Evolutionary conservation across 2,329 filamentous ascomycete species (phyloP).

Genomic region (Remersonia thermophila): DNA sequence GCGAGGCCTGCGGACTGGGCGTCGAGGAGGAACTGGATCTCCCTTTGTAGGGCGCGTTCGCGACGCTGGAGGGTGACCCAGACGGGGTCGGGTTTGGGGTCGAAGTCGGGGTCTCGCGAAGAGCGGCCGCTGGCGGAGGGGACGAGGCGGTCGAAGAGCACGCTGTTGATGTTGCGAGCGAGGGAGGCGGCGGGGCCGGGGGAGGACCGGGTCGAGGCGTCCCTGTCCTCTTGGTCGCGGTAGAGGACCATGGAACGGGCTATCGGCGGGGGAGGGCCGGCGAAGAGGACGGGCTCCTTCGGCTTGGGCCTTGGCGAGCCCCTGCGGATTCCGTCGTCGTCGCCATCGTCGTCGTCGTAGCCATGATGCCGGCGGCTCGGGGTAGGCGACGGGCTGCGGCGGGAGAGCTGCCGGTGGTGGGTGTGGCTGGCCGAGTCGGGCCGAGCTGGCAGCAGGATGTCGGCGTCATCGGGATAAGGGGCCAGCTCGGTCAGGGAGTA

Average conservation of each 20-base stretch:
- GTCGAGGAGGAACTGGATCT: conserved; percentile 37
- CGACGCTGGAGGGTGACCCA: conserved; percentile 36
- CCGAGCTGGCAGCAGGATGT: too few relatives aligned
- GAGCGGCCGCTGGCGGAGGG: conserved; percentile 2
- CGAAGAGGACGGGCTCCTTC: conserved; percentile 27
- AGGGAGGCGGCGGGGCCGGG: conserved; percentile 9
- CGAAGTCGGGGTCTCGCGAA: conserved; percentile 17
- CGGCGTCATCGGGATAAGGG: conserved; percentile 19
- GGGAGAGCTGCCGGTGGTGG: conserved; percentile 6
- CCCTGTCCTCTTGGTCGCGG: conserved; percentile 21
- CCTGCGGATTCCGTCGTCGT: conserved; percentile 19
- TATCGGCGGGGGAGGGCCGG: conserved; percentile 40
- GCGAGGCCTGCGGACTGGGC: conserved; percentile 34
- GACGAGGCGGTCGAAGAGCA: conserved; percentile 26
- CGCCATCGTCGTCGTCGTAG: conserved; percentile 13
- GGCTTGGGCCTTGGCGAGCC: conserved; percentile 23
- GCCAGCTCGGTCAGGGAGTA: conserved; percentile 24
- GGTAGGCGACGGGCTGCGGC: conserved; percentile 10
- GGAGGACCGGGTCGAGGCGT: background rate
- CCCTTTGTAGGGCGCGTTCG: conserved; percentile 32
- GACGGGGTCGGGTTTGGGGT: conserved; percentile 28
- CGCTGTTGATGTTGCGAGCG: conserved; percentile 22
- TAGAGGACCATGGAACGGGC: conserved; percentile 29
- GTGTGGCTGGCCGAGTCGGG: conserved; percentile 5
- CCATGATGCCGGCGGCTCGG: conserved; percentile 1